Conservation (phyloP, 208 protist species). For the Leishmania amazonensis region DNA sequence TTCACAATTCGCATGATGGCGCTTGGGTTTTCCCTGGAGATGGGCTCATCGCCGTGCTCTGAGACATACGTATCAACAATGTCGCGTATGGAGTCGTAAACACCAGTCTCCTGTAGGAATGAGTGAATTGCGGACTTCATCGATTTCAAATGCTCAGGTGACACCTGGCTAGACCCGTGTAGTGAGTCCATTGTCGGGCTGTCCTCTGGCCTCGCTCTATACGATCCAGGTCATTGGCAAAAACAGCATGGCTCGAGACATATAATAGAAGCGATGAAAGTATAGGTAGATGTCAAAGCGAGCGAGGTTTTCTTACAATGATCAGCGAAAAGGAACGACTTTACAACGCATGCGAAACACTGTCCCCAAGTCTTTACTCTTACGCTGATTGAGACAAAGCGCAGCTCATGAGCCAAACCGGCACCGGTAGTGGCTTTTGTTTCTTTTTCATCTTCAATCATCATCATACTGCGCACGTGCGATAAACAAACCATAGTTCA, state of each 20-base stretch:
- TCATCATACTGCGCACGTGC: constrained; percentile 20
- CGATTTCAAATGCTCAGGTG: constrained; percentile 59
- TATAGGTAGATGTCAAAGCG: neutral
- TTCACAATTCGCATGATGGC: constrained; percentile 85
- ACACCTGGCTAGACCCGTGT: constrained; percentile 24
- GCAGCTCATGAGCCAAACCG: neutral
- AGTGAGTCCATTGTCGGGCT: constrained; percentile 31
- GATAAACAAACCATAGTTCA: constrained; percentile 29
- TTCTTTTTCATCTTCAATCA: constrained; percentile 6
- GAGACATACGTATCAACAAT: constrained; percentile 88
- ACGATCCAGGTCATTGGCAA: neutral
- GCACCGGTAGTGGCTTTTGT: neutral
- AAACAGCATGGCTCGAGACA: neutral
- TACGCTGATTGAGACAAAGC: neutral
- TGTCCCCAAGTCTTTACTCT: neutral
- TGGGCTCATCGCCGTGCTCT: constrained; percentile 47
- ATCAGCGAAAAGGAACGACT: neutral
- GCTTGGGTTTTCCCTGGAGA: constrained; percentile 40
- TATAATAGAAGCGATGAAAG: neutral
- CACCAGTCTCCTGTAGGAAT: constrained; percentile 80
- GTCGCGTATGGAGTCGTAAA: constrained; percentile 88
- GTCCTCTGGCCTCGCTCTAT: neutral
- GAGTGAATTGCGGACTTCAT: constrained; percentile 82
- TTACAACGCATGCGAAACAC: neutral
- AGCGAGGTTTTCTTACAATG: neutral